These are phyloP conservation scores for Phytophthora ohioensis DNA, from an alignment of 352 stramenopile genomes.

Conservation along the genomic window DNA sequence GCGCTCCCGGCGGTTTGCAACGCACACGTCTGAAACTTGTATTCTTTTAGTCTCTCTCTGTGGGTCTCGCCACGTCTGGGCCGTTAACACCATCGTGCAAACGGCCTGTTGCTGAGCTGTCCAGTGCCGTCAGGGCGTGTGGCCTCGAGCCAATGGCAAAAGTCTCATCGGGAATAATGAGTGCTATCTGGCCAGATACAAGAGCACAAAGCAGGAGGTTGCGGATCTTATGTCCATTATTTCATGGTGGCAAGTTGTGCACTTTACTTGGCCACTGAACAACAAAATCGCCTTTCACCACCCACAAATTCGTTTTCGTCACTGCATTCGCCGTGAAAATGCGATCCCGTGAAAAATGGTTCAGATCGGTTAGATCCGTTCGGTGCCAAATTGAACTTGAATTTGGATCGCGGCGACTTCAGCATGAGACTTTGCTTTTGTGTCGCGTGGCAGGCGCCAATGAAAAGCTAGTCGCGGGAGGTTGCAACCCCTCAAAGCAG, in stretches of 20 bases:
- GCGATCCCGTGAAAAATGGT: conserved; percentile 1
- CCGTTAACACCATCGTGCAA: conserved; percentile 12
- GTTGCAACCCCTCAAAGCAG: neutral
- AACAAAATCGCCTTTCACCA: neutral
- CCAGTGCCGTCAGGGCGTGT: conserved; percentile 10
- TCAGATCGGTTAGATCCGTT: conserved; percentile 14
- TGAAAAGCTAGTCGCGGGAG: conserved; percentile 13
- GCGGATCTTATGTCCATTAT: too few species aligned
- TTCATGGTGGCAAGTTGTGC: too few species aligned
- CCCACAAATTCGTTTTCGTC: neutral
- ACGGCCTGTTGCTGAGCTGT: conserved; percentile 19
- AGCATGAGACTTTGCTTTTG: conserved; percentile 21
- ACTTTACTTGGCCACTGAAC: neutral
- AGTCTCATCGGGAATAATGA: neutral
- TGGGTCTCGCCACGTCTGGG: neutral
- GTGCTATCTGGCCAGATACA: conserved; percentile 8
- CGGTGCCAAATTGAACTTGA: conserved; percentile 34
- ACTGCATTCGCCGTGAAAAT: neutral
- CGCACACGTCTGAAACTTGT: conserved; percentile 21
- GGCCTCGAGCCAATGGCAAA: conserved; percentile 27
- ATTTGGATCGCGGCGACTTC: conserved; percentile 24
- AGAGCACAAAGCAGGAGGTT: too few species aligned
- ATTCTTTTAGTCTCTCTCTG: neutral
- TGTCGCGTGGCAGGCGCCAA: conserved; percentile 8
- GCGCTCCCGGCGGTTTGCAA: conserved; percentile 26